Base-by-base conservation (phyloP, 176 grass and related monocot species). In the Musa troglodytarum region DNA sequence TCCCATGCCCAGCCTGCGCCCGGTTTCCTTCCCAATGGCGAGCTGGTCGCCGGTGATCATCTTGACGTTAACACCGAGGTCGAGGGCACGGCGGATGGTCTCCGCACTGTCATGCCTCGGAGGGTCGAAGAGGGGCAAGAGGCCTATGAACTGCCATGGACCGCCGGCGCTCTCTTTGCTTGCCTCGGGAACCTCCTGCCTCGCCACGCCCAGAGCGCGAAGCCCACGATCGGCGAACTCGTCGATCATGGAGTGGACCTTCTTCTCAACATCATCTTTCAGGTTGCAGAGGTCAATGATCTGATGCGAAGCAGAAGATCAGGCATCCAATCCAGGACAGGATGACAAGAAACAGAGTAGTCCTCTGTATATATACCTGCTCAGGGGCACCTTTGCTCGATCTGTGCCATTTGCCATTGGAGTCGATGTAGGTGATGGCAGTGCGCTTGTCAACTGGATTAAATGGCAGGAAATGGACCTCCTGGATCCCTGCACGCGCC, bases 391-490 rank as follows among this genome's bases (percentile, higher is more conserved):
- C 73, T 28, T 75, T 75, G 55, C 73, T 75, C 17, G 54, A 26
- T 50, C 73, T 54, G 28, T 62, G 54, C 55, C 73, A 75, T 26
- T 13, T 75, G 8, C 73, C 73, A 61, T 61, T 10, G 1, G 73
- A n/a, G 19, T 75, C 73, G 16, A 75, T 75, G 16, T 75, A 75
- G 26, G 73, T 75, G 29, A 75, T 29, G 6, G 73, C 73, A 61
- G 73, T 75, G 23, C 73, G 73, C 73, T 75, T 75, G 17, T 75
- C 73, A 9, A 75, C 73, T n/a, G 55, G 73, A 75, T 75, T 75
- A 12, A 75, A 75, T 11, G 55, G 73, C 24, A 75, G 55, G 55
- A 75, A 75, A 49, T 75, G 73, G 23, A 75, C 56, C 28, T 75
- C 73, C 8, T 43, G n/a, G 14, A 63, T 75, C 13, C 73, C 73